Evolutionary conservation across 495 filamentous ascomycete genomes (phyloP).

Genomic region (Penicillium cosmopolitanum): DNA sequence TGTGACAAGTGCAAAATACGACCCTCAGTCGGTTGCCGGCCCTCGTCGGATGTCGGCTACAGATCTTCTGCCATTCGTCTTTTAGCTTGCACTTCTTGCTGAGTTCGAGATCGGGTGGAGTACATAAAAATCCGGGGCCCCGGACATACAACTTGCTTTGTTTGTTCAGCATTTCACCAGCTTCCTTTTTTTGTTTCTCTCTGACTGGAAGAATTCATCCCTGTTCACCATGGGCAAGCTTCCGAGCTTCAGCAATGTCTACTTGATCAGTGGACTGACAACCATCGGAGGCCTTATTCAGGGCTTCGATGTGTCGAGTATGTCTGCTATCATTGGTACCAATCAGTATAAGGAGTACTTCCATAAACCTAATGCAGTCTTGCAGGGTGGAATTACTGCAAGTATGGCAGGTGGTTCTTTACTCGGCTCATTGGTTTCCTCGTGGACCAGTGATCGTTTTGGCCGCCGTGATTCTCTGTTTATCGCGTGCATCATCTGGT

Average conservation of each 20-base stretch:
- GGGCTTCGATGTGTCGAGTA: constrained; percentile 29
- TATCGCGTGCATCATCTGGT: constrained; percentile 25
- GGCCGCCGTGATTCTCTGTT: constrained; percentile 27
- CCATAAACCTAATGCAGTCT: constrained; percentile 20
- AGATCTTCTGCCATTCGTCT: constrained; percentile 8
- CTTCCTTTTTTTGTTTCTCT: constrained; percentile 1
- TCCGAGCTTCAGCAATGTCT: constrained; percentile 22
- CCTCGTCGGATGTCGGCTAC: constrained; percentile 22
- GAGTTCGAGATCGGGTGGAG: constrained; percentile 17
- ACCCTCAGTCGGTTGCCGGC: constrained; percentile 11
- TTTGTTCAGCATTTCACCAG: not conserved
- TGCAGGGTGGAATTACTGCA: constrained; percentile 25
- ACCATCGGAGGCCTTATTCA: constrained; percentile 26
- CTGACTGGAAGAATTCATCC: not conserved
- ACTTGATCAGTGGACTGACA: constrained; percentile 24
- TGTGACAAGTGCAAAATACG: not conserved
- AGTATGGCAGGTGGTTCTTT: constrained; percentile 28
- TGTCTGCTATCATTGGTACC: constrained; percentile 30
- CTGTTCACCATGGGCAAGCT: constrained; percentile 20
- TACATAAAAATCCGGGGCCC: constrained; percentile 29
- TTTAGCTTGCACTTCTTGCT: not conserved
- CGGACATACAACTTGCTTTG: constrained; percentile 8
- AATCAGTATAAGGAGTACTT: constrained; percentile 26
- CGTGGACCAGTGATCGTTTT: constrained; percentile 26
- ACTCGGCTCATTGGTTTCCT: constrained; percentile 20